Conservation (phyloP, 495 filamentous ascomycete genomes). For the Lasiosphaeriaceae sp. region DNA sequence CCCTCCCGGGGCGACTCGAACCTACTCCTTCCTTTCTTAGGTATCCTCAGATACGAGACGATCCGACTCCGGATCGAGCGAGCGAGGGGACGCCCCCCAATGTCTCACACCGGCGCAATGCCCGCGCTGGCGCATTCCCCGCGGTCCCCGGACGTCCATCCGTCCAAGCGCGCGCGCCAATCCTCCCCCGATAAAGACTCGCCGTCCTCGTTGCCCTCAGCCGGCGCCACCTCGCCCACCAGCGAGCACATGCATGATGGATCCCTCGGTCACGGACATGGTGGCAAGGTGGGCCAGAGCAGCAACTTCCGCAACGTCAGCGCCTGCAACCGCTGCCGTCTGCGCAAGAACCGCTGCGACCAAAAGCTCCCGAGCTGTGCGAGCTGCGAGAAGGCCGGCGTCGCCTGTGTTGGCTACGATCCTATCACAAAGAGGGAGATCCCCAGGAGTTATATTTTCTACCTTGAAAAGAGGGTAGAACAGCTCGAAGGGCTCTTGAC, state of each 20-base stretch:
- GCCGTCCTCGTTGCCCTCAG: constrained; percentile 33
- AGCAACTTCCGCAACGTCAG: constrained; percentile 85
- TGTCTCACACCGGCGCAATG: constrained; percentile 30
- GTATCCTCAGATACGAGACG: no score
- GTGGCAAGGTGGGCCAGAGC: constrained; percentile 44
- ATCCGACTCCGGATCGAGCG: background rate
- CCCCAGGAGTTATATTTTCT: constrained; percentile 89
- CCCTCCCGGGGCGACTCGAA: no score
- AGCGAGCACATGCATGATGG: constrained; percentile 35
- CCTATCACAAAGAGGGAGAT: constrained; percentile 94
- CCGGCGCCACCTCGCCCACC: constrained; percentile 24
- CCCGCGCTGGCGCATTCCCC: constrained; percentile 27
- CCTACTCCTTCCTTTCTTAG: no score
- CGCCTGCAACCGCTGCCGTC: constrained; percentile 87
- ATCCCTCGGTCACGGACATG: constrained; percentile 6
- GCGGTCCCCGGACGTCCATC: constrained; percentile 41
- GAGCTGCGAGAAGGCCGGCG: constrained; percentile 83
- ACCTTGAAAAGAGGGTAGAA: constrained; percentile 79
- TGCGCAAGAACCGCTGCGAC: constrained; percentile 93
- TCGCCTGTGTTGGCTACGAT: constrained; percentile 91
- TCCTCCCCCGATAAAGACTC: constrained; percentile 47
- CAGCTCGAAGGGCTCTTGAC: constrained; percentile 78
- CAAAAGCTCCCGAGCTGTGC: constrained; percentile 86
- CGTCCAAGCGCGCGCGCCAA: constrained; percentile 48
- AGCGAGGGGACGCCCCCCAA: background rate